Evolutionary conservation across 805 yeast species (phyloP).

Genomic region (Zygoascus flipseniorum): DNA sequence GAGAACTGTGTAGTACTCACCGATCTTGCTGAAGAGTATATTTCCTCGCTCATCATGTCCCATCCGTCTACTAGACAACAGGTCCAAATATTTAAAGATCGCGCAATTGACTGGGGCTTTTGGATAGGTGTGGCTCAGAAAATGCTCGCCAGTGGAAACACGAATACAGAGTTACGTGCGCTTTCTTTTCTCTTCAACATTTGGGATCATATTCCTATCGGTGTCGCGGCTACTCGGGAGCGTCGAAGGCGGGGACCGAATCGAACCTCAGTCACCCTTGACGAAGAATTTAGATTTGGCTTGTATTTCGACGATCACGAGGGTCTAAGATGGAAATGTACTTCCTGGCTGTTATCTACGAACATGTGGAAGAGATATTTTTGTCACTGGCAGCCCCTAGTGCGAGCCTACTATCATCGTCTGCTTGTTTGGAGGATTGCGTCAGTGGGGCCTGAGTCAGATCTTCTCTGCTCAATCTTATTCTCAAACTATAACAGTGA

Average conservation of each 20-base stretch:
- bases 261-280: background rate
- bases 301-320: slow-evolving; percentile 18
- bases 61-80: slow-evolving; percentile 21
- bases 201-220: slow-evolving; percentile 51
- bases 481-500: slow-evolving; percentile 21
- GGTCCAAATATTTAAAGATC: slow-evolving; percentile 18
- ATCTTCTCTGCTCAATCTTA: slow-evolving; percentile 19
- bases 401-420: slow-evolving; percentile 59
- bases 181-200: slow-evolving; percentile 60
- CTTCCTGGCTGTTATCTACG: slow-evolving; percentile 46
- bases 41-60: slow-evolving; percentile 25
- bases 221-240: slow-evolving; percentile 3
- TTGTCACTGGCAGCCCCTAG: slow-evolving; percentile 74
- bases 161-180: slow-evolving; percentile 53
- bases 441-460: slow-evolving; percentile 23
- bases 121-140: slow-evolving; percentile 57
- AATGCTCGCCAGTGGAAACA: slow-evolving; percentile 56
- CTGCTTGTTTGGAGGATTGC: slow-evolving; percentile 59
- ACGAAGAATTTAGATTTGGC: slow-evolving; percentile 1
- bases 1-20: slow-evolving; percentile 32
- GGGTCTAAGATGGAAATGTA: slow-evolving; percentile 41
- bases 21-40: slow-evolving; percentile 33
- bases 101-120: slow-evolving; percentile 58
- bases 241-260: slow-evolving; percentile 1
- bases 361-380: slow-evolving; percentile 48